Evolutionary conservation across 441 rosid genomes (phyloP), one percentile per base, ranked within the genome.

Genomic region (Caryocar brasiliense): DNA sequence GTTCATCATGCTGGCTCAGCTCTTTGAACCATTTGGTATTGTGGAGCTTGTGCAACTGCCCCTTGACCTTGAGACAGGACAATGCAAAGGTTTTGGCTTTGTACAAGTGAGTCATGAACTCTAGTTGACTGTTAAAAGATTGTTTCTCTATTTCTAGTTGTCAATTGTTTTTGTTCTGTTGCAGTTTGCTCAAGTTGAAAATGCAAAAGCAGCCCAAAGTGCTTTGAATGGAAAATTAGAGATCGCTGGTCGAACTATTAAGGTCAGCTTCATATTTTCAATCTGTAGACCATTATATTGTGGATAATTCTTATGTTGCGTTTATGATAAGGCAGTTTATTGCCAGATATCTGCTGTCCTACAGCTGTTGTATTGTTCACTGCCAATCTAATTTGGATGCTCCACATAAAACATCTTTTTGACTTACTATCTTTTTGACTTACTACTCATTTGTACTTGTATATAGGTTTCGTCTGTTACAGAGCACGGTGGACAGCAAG

Each of bases 41-140:
- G 86, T 89, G 70, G 97, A 89, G 76, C 84, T 89, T 54, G 86
- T 89, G 58, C 97, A 89, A 66, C 74, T 89, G 48, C 97, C 97
- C 22, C 87, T 80, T 65, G 97, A 89, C 73, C 71, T 69, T 52
- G 97, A 85, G 68, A 83, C 91, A 22, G 88, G 95, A 33, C 97
- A 85, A 58, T 85, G 97, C 81, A 89, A 89, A 64, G 97, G 97
- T 51, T 89, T 78, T 52, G 97, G 93, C 53, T 89, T 89, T 80
- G 82, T 89, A 65, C 97, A 89, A 78, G 97, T 85, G 45, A 49
- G 87, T 76, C 25, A 26, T 41, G 36, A 22, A 43, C 35, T 42
- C 24, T 51, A 39, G 22, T 57, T 64, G 54, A 34, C 17, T 42
- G 27, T 51, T 35, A 3, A 21, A 40, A 17, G 15, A 22, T 54